Evolutionary conservation across 371 early-diverging fungal species (phyloP).

Genomic region (Globomyces sp.): DNA sequence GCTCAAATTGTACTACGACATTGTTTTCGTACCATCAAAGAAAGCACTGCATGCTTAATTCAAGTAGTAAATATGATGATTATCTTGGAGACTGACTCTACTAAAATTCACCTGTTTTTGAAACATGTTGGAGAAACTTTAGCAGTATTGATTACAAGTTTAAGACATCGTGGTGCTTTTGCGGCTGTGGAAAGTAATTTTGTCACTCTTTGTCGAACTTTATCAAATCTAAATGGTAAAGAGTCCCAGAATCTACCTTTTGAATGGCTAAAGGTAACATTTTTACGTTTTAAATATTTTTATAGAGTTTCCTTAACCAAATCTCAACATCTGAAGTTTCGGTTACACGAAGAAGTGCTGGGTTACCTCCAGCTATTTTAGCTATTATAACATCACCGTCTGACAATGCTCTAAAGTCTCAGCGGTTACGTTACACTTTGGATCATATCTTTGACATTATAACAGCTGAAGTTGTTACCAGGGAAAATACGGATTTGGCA

Average conservation of each 20-base stretch:
- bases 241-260: constrained; percentile 54
- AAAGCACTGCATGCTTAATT: constrained; percentile 49
- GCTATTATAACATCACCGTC: constrained; percentile 66
- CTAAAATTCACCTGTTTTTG: constrained; percentile 32
- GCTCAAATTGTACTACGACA: constrained; percentile 85
- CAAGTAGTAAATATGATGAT: neutral
- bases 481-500: constrained; percentile 3
- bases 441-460: neutral
- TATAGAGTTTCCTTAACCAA: constrained; percentile 47
- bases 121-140: constrained; percentile 60
- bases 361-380: constrained; percentile 80
- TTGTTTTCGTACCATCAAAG: constrained; percentile 92
- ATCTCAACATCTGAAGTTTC: constrained; percentile 58
- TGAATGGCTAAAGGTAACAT: constrained; percentile 62
- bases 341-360: constrained; percentile 89
- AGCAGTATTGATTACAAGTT: constrained; percentile 61
- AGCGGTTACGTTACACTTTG: neutral
- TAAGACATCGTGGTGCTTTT: constrained; percentile 92
- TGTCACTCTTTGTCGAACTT: constrained; percentile 62
- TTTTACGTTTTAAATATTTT: constrained; percentile 34
- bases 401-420: constrained; percentile 32
- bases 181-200: constrained; percentile 83
- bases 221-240: constrained; percentile 56
- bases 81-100: constrained; percentile 17
- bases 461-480: neutral